Evolutionary conservation across 306 rosid genomes (phyloP).

Genomic region (Prunus mongolica): DNA sequence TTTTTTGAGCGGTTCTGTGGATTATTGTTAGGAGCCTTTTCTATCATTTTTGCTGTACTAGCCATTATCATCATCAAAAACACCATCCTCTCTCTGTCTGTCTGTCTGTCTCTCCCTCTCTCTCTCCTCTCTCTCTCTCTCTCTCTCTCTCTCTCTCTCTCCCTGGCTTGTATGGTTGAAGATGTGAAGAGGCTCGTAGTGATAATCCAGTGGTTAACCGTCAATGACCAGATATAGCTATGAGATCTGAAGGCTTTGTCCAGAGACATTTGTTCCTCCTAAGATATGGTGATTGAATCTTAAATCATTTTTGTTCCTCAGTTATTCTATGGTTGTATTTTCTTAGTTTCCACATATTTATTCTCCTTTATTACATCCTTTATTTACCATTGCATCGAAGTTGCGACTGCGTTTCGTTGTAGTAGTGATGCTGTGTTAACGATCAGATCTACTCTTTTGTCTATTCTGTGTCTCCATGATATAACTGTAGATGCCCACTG

Average conservation of each 20-base stretch:
- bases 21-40: slow-evolving; percentile 1
- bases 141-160: not conserved
- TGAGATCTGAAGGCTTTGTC: slow-evolving; percentile 23
- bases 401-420: too few species aligned
- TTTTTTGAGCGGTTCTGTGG: slow-evolving; percentile 11
- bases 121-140: not conserved
- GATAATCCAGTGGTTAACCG: not conserved
- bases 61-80: not conserved
- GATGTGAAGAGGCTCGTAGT: slow-evolving; percentile 8
- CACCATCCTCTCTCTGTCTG: not conserved
- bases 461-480: not conserved
- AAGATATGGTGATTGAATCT: not conserved
- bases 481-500: not conserved
- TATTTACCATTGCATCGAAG: too few species aligned
- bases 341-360: too few species aligned
- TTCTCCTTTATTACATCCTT: too few species aligned
- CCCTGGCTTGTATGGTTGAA: not conserved
- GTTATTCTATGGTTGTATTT: not conserved
- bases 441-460: not conserved
- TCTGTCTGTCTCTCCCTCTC: not conserved
- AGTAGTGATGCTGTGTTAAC: not conserved
- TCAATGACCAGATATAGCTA: slow-evolving; percentile 14
- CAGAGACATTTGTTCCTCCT: too few species aligned
- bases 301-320: not conserved
- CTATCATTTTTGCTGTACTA: not conserved